phyloP scores from a whole-genome alignment of 2,329 filamentous ascomycete species.

The Cadophora luteo-olivacea region DNA sequence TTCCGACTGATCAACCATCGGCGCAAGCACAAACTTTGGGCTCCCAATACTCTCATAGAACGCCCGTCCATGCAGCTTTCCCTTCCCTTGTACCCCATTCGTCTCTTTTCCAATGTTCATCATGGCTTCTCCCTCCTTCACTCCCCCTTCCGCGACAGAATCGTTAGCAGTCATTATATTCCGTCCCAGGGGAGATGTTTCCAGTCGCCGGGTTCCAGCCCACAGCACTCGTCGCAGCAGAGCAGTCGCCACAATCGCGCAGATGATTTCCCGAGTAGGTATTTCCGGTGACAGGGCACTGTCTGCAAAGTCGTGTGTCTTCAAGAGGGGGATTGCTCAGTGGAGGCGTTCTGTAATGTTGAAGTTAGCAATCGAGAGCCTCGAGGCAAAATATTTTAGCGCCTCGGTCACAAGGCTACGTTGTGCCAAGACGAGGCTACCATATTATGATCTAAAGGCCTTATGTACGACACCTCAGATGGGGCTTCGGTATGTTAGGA shows the following conservation, averaged over 20 bases:
- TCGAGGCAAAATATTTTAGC: conserved; percentile 33
- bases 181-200: conserved; percentile 22
- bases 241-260: conserved; percentile 39
- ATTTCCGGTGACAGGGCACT: not conserved
- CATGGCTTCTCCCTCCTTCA: not conserved
- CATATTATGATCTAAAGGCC: not conserved
- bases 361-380: not conserved
- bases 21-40: conserved; percentile 88
- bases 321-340: not conserved
- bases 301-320: not conserved
- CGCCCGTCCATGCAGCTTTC: conserved; percentile 80
- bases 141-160: conserved; percentile 24
- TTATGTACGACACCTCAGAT: too few relatives aligned
- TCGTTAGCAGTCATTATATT: conserved; percentile 33
- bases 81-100: not conserved
- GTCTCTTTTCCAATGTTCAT: not conserved
- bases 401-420: conserved; percentile 36
- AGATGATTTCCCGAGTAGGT: not conserved
- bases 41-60: conserved; percentile 96
- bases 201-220: conserved; percentile 42
- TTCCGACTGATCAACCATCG: conserved; percentile 98
- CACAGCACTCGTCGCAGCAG: conserved; percentile 35
- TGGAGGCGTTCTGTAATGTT: not conserved
- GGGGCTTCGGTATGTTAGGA: too few relatives aligned
- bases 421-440: conserved; percentile 33